Conservation (phyloP, 2,329 filamentous ascomycete genomes). For the Calycina herbarum region DNA sequence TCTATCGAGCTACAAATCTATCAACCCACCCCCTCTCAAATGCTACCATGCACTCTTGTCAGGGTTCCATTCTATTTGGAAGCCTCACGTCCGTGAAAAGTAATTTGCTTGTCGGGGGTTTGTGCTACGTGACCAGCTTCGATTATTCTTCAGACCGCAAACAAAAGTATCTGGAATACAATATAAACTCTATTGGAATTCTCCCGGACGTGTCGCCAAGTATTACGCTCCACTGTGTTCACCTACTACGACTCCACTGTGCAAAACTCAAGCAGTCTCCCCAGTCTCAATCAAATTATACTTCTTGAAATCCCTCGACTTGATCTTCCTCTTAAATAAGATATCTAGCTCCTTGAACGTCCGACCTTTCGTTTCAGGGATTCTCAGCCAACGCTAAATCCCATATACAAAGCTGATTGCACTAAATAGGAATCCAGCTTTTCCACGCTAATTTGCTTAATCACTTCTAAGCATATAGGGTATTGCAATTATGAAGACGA, state of each 20-base stretch:
- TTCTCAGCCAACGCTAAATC: constrained; percentile 52
- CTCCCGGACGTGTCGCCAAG: no score
- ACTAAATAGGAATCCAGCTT: constrained; percentile 43
- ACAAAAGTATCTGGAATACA: no score
- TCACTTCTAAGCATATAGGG: constrained; percentile 44
- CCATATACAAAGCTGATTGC: background rate
- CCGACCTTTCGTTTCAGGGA: constrained; percentile 46
- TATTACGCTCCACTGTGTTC: background rate
- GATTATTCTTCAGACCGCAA: no score
- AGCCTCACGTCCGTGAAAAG: no score
- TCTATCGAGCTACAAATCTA: no score
- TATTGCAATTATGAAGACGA: constrained; percentile 37
- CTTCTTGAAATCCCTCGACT: constrained; percentile 15
- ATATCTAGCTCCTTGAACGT: constrained; percentile 27
- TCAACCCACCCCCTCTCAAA: no score
- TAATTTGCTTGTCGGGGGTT: no score
- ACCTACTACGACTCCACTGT: background rate
- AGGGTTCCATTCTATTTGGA: no score
- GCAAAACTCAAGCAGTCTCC: background rate
- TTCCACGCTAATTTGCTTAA: constrained; percentile 41
- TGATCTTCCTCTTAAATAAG: constrained; percentile 21
- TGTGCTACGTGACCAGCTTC: no score
- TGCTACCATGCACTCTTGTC: no score
- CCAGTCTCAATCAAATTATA: constrained; percentile 10
- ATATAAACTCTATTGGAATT: no score